phyloP scores from a whole-genome alignment of 169 alveolate species.

The Eimeria acervulina region DNA sequence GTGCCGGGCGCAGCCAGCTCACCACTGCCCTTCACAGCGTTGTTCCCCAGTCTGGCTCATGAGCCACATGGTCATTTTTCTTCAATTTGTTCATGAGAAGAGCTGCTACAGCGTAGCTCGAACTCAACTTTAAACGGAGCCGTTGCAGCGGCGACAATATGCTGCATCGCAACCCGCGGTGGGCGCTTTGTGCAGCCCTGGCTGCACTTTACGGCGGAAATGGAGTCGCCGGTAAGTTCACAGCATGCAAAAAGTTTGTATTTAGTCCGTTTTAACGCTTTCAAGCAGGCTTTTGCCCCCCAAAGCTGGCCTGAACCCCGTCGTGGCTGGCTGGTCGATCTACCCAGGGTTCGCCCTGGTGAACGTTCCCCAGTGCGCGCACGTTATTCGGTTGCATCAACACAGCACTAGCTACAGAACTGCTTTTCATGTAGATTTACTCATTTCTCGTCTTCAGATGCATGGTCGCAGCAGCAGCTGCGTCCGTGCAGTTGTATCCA shows the following conservation, averaged over 20 bases:
- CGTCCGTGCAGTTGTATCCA: background rate
- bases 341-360: background rate
- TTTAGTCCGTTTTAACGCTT: background rate
- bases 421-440: background rate
- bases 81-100: conserved; percentile 50
- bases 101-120: conserved; percentile 38
- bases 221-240: conserved; percentile 22
- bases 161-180: conserved; percentile 75
- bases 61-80: conserved; percentile 20
- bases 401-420: background rate
- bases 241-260: background rate
- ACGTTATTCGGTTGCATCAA: background rate
- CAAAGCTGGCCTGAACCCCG: background rate
- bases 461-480: background rate
- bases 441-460: background rate
- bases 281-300: background rate
- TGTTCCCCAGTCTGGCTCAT: conserved; percentile 58
- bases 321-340: background rate
- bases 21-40: conserved; percentile 75
- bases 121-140: conserved; percentile 21
- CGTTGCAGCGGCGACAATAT: conserved; percentile 72
- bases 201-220: conserved; percentile 66
- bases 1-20: conserved; percentile 72
- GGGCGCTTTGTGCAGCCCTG: conserved; percentile 72
- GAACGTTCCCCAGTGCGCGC: background rate